A percentile compares a stretch with the other conserved stretches of the same genome.
Evolutionary conservation across 169 alveolate species (phyloP).

Genomic region (Toxoplasma gondii): DNA sequence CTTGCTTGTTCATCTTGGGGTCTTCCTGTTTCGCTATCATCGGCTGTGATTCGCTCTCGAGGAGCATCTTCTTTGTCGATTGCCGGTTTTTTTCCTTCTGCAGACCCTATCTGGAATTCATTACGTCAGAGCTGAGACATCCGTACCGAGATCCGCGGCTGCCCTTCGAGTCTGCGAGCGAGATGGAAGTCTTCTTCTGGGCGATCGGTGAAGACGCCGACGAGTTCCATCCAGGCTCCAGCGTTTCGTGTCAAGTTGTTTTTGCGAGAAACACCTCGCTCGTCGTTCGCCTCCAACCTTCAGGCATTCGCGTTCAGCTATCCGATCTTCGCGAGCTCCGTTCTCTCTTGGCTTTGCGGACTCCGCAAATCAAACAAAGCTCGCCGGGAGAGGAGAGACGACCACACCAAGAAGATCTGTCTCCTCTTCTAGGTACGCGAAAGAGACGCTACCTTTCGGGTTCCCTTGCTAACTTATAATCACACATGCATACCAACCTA

Average conservation of each 20-base stretch:
- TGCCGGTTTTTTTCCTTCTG: neutral
- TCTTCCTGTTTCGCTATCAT: no score
- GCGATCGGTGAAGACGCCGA: constrained; percentile 74
- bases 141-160: constrained; percentile 80
- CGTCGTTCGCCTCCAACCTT: constrained; percentile 74
- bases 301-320: constrained; percentile 74
- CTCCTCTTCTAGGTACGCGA: constrained; percentile 18
- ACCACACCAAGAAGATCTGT: constrained; percentile 33
- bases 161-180: constrained; percentile 63
- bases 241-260: constrained; percentile 71
- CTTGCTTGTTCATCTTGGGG: no score
- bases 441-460: no score
- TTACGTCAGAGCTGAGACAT: constrained; percentile 74
- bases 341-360: constrained; percentile 19
- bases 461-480: neutral
- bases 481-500: no score
- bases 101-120: constrained; percentile 77
- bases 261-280: neutral
- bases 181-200: constrained; percentile 76
- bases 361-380: neutral
- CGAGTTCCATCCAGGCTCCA: constrained; percentile 75
- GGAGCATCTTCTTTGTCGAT: neutral
- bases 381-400: neutral
- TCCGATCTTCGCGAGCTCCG: constrained; percentile 71
- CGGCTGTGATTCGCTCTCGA: neutral